Evolutionary conservation across 2,329 filamentous ascomycete genomes (phyloP).

Genomic region (Canariomyces notabilis): DNA sequence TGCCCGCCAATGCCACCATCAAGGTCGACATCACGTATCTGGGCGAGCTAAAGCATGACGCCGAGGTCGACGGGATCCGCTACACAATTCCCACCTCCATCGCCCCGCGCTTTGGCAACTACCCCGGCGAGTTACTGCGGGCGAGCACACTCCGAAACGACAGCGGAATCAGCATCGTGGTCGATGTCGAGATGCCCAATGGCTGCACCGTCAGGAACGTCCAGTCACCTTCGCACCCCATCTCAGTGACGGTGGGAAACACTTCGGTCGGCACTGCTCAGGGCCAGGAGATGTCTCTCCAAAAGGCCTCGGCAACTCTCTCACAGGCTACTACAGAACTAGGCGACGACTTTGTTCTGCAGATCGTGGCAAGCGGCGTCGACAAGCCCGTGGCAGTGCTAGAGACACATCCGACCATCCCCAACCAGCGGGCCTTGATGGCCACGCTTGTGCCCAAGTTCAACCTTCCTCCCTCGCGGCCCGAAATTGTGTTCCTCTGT

Average conservation of each 20-base stretch:
- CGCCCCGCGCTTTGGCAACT: conserved; percentile 59
- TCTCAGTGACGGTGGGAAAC: conserved; percentile 59
- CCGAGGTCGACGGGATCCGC: conserved; percentile 60
- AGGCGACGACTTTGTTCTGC: conserved; percentile 61
- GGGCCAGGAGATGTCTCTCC: conserved; percentile 45
- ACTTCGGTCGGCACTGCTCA: conserved; percentile 40
- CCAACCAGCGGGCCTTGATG: conserved; percentile 63
- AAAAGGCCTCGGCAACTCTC: conserved; percentile 58
- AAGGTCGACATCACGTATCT: conserved; percentile 61
- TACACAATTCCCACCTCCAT: conserved; percentile 65
- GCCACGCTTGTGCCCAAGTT: conserved; percentile 66
- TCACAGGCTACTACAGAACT: conserved; percentile 49
- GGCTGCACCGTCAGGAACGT: conserved; percentile 55
- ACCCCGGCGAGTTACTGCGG: conserved; percentile 34
- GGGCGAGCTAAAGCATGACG: conserved; percentile 67
- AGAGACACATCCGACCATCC: conserved; percentile 58
- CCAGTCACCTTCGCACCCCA: conserved; percentile 63
- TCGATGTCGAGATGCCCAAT: conserved; percentile 55
- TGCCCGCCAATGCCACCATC: conserved; percentile 53
- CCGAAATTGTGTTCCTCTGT: conserved; percentile 67
- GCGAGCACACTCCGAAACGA: conserved; percentile 20
- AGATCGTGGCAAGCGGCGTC: conserved; percentile 56
- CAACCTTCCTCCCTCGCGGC: conserved; percentile 47
- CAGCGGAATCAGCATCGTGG: conserved; percentile 47
- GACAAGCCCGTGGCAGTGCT: conserved; percentile 59